phyloP scores from a whole-genome alignment of 2,329 filamentous ascomycete genomes.

The Plenodomus tracheiphilus region DNA sequence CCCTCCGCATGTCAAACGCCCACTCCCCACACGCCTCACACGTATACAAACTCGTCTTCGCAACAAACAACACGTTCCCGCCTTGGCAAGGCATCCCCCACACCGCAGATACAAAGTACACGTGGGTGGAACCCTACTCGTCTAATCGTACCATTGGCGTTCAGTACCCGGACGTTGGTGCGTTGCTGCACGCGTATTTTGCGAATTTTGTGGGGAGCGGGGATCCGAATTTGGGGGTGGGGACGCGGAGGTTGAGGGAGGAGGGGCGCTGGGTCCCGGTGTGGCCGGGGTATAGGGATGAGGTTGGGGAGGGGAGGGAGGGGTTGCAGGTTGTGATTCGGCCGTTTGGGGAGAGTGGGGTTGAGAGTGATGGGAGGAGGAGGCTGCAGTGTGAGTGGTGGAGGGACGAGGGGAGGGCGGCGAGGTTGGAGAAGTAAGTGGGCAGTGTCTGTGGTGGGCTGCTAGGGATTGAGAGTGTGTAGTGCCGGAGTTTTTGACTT shows the following conservation, averaged over 20 bases:
- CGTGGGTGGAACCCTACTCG: conserved; percentile 54
- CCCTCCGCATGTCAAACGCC: conserved; percentile 41
- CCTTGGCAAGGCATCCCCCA: conserved; percentile 28
- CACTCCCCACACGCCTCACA: conserved; percentile 41
- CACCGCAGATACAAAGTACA: conserved; percentile 46
- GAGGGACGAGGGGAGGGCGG: conserved; percentile 21
- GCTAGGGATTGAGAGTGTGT: too few species aligned
- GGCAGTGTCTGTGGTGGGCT: too few species aligned
- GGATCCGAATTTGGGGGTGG: conserved; percentile 43
- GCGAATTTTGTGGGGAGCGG: conserved; percentile 46
- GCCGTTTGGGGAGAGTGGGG: conserved; percentile 27
- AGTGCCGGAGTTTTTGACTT: too few species aligned
- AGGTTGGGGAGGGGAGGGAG: conserved; percentile 5
- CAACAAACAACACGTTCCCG: conserved; percentile 26
- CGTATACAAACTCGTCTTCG: conserved; percentile 24
- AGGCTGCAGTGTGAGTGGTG: conserved; percentile 35
- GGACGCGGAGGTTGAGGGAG: conserved; percentile 10
- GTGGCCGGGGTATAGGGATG: conserved; percentile 47
- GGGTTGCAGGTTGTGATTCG: conserved; percentile 29
- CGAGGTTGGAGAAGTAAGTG: conserved; percentile 27
- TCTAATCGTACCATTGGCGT: conserved; percentile 41
- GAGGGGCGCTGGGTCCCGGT: conserved; percentile 15
- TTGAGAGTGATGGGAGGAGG: conserved; percentile 29
- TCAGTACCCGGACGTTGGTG: conserved; percentile 46
- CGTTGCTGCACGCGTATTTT: conserved; percentile 46